A percentile compares a stretch with the other conserved stretches of the same genome.
These are phyloP conservation scores for Corymbia maculata DNA, from an alignment of 345 rosid species.

Conservation along the genomic window DNA sequence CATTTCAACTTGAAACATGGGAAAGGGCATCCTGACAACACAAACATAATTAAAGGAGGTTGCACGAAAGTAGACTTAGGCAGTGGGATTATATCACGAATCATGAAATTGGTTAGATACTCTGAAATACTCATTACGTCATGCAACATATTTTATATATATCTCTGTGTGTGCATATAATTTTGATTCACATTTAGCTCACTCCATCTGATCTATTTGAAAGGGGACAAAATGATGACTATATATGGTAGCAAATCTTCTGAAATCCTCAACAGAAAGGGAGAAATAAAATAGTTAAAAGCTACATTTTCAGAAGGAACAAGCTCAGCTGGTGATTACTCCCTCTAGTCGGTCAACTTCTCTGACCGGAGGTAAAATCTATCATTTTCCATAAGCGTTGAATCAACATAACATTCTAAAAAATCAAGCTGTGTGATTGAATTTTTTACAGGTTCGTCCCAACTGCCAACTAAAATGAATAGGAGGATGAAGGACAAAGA, in stretches of 20 bases:
- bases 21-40: not conserved
- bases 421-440: not conserved
- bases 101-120: not conserved
- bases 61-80: too few relatives aligned
- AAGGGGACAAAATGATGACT: not conserved
- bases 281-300: too few relatives aligned
- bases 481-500: not conserved
- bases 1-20: not conserved
- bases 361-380: not conserved
- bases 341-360: not conserved
- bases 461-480: not conserved
- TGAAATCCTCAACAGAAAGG: too few relatives aligned
- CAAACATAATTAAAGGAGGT: not conserved
- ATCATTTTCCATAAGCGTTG: not conserved
- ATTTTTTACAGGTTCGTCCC: rapidly evolving
- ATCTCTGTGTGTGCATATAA: not conserved
- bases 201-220: not conserved
- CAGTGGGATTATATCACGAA: not conserved
- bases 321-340: not conserved
- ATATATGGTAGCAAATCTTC: too few relatives aligned
- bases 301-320: not conserved
- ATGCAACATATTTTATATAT: not conserved
- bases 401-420: too few relatives aligned
- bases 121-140: too few relatives aligned
- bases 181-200: not conserved